Evolutionary conservation across 768 basidiomycete species (phyloP), one percentile per base, ranked within the genome.

Genomic region (Rhizopogon sp.): DNA sequence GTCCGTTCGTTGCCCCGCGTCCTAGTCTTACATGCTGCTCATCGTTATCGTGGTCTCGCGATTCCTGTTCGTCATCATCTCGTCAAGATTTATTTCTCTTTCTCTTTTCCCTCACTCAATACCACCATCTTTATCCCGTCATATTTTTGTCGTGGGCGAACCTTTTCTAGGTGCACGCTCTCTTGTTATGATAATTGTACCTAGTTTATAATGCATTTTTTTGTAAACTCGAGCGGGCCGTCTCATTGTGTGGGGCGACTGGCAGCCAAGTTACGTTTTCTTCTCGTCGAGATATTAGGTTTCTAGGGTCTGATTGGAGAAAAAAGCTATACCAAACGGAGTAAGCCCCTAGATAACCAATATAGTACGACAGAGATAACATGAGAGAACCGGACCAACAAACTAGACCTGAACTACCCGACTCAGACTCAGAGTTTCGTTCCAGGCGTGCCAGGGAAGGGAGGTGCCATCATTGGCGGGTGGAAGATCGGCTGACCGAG

Each of bases 401-500:
- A 14, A 8, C 31, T 6, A 16, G 31, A 39, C 20, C 16, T 49
- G 22, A 49, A 49, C 33, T 5, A 13, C 42, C 20, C 8, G 9
- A 28, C 39, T 10, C 43, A 71, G 25, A 25, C 25, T 60, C 45
- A 71, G 22, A 70, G 60, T 56, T 71, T 70, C 22, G 68, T 70
- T 31, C 68, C 68, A 59, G 66, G 64, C 5, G 62, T 54, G 35
- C 61, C 66, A 33, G 64, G 58, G 45, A 71, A 70, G 0, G 68
- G 59, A 0, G 64, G 70, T 3, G 62, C 64, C 64, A 65, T 68
- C 53, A 70, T 70, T 3, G 68, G 68, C 22, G 59, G 68, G 51
- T 66, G 56, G 31, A 71, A 62, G 2, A 60, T 33, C 13, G 64
- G 58, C 35, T 69, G 68, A 35, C 9, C 51, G 14, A 66, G 59